A percentile compares a stretch with the other conserved stretches of the same genome.
Evolutionary conservation across 805 yeast species (phyloP).

Genomic region (Kregervanrija delftensis): DNA sequence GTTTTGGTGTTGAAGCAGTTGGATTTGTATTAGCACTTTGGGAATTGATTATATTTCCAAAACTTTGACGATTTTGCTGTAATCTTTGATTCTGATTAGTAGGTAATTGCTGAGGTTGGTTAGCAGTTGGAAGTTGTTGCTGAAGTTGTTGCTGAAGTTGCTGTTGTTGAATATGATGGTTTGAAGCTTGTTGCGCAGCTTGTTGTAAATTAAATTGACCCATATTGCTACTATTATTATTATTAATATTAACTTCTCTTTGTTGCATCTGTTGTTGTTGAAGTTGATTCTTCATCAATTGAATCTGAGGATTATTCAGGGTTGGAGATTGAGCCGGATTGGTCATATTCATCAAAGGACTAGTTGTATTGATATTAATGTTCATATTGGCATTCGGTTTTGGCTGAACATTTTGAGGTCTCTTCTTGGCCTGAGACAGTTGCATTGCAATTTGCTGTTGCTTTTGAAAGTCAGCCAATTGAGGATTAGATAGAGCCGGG

Average conservation of each 20-base stretch:
- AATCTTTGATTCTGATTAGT: constrained; percentile 26
- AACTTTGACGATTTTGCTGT: constrained; percentile 12
- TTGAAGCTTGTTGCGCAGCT: no score
- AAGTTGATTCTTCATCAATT: constrained; percentile 12
- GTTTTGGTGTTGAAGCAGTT: constrained; percentile 17
- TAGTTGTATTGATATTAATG: no score
- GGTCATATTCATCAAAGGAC: no score
- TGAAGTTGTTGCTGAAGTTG: constrained; percentile 11
- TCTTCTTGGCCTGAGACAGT: neutral
- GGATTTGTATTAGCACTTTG: constrained; percentile 1
- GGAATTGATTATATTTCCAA: constrained; percentile 2
- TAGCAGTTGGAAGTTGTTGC: constrained; percentile 4
- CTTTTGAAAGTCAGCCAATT: constrained; percentile 3
- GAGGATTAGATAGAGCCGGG: constrained; percentile 5
- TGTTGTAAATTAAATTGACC: neutral
- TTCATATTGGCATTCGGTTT: no score
- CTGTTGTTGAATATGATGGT: constrained; percentile 9
- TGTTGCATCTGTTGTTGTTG: constrained; percentile 8
- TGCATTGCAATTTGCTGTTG: constrained; percentile 7
- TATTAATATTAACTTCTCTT: no score
- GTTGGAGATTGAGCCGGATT: constrained; percentile 5
- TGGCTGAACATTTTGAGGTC: no score
- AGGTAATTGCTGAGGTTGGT: constrained; percentile 23
- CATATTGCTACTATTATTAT: no score
- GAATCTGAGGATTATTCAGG: constrained; percentile 7